phyloP scores from a whole-genome alignment of 441 rosid species.

The Kokia cookei region DNA sequence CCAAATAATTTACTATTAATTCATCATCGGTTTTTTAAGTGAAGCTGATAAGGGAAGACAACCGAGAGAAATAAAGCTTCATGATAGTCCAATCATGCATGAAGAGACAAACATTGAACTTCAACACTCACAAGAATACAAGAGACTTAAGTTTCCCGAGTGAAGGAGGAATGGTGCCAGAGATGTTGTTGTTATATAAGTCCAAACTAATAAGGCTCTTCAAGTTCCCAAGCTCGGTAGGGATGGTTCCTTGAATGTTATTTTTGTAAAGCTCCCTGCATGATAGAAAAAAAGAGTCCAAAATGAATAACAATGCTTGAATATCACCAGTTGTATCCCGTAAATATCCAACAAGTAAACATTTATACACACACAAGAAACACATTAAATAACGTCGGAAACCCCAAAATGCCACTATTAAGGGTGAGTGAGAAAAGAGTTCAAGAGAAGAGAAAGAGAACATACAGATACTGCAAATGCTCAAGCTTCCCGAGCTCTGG shows the following conservation, averaged over 20 bases:
- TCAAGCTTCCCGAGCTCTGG: constrained; percentile 84
- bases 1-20: background rate
- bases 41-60: background rate
- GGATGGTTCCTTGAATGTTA: constrained; percentile 78
- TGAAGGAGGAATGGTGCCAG: constrained; percentile 70
- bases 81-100: background rate
- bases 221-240: constrained; percentile 72
- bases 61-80: background rate
- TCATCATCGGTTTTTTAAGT: background rate
- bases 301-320: background rate
- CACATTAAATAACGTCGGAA: background rate
- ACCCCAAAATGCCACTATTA: background rate
- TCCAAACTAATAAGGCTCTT: constrained; percentile 92
- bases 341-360: background rate
- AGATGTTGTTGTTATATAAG: constrained; percentile 78
- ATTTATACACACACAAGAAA: background rate
- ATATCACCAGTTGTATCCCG: background rate
- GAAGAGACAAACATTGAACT: background rate
- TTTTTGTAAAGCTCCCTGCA: constrained; percentile 91
- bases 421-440: background rate
- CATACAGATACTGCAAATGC: constrained; percentile 87
- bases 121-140: constrained; percentile 72
- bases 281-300: background rate
- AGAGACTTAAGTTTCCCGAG: constrained; percentile 82
- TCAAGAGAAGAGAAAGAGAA: constrained; percentile 6